A percentile compares a stretch with the other conserved stretches of the same genome.
Evolutionary conservation across 2,329 filamentous ascomycete species (phyloP).

Genomic region (Alternaria panax): DNA sequence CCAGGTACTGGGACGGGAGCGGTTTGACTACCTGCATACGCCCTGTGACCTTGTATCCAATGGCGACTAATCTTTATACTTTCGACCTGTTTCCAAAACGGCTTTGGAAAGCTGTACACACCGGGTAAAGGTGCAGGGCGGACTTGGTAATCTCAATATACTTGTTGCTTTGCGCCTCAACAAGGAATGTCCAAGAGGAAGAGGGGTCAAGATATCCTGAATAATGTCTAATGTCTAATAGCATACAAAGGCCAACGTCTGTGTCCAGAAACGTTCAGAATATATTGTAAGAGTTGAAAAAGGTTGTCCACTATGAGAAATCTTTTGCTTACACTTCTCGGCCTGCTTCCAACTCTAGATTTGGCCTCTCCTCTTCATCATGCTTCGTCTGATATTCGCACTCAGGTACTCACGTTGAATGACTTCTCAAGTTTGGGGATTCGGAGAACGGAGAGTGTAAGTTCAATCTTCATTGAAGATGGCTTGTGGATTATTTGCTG

Average conservation of each 20-base stretch:
- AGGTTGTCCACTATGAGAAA: not conserved
- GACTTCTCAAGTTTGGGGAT: conserved; percentile 28
- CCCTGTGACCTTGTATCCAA: not conserved
- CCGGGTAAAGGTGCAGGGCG: not conserved
- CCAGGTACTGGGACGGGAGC: conserved; percentile 5
- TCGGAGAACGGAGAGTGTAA: conserved; percentile 22
- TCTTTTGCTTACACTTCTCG: not conserved
- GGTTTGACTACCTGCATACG: conserved; percentile 13
- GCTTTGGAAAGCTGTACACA: not conserved
- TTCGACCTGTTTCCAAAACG: not conserved
- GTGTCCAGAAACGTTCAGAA: not conserved
- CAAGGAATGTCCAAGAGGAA: conserved; percentile 1
- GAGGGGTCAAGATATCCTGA: not conserved
- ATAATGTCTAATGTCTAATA: not conserved
- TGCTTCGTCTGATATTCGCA: conserved; percentile 55
- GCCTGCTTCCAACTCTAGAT: not conserved
- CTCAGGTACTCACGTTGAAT: conserved; percentile 59
- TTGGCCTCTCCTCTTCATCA: conserved; percentile 45
- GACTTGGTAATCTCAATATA: not conserved
- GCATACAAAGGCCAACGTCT: not conserved
- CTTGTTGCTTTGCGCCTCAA: not conserved
- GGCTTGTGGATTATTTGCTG: not conserved
- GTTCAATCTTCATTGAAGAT: not conserved
- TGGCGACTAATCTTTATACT: not conserved
- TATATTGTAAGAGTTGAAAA: not conserved